Evolutionary conservation across 139 green algal species (phyloP), one percentile per base, ranked within the genome.

Genomic region (Chlorella sp.): DNA sequence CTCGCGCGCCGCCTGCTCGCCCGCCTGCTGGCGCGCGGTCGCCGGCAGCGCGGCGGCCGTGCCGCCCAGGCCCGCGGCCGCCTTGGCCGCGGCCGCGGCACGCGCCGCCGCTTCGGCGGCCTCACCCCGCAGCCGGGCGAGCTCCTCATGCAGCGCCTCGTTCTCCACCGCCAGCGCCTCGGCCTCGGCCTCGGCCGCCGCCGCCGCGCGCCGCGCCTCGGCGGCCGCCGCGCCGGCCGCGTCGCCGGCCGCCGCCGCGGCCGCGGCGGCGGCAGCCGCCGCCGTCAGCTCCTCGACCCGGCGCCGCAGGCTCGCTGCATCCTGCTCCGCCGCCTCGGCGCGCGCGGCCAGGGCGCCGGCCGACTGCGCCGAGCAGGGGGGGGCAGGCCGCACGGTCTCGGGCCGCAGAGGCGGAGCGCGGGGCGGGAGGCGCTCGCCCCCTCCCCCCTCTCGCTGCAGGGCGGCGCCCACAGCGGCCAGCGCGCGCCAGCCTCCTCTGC

Each of bases 241-340:
- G 11, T 25, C 42, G 42, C 42, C 42, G 23, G 41, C n/a, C 9
- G 42, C 42, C 9, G 40, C 29, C 5, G 66, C 62, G 62, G 62
- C 50, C 31, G 40, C 62, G 8, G 23, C 7, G 25, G 62, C 43
- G 38, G 67, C 67, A 17, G 48, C 33, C 25, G 31, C 8, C 4
- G 69, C 12, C 33, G 42, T 4, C 58, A 29, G 27, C 55, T 74
- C 53, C 4, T n/a, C n/a, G n/a, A n/a, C n/a, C n/a, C n/a, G n/a
- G n/a, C n/a, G n/a, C n/a, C 58, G 25, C n/a, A 78, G 67, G 35
- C 25, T 19, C 17, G 21, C 45, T 0, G 51, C 67, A 67, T 82
- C 68, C 12, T 23, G 21, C 33, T 79, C 76, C 5, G 77, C 77
- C 3, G 43, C 71, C 8, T 72, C 45, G 0, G 78, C 71, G 19